A percentile compares a stretch with the other conserved stretches of the same genome.
phyloP scores from a whole-genome alignment of 2,329 filamentous ascomycete genomes.

The Orbilia brochopaga region DNA sequence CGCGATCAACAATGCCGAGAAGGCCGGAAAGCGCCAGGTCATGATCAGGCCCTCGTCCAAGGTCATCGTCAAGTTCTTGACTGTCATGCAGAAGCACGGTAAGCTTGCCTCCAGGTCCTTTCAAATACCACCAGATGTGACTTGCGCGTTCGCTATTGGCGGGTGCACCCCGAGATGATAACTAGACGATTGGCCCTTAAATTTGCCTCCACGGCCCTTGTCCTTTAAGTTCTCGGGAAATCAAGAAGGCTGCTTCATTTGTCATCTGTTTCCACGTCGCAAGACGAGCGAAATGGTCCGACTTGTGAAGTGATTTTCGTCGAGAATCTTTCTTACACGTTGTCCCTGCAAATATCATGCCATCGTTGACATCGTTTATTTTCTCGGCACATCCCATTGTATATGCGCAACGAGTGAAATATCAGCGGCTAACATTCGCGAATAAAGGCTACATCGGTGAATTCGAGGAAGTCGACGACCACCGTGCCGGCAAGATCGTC shows the following conservation, averaged over 20 bases:
- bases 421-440: slow-evolving; percentile 22
- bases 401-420: slow-evolving; percentile 37
- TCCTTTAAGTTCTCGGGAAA: slow-evolving; percentile 99
- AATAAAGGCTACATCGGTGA: slow-evolving; percentile 92
- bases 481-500: slow-evolving; percentile 99
- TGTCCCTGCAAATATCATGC: slow-evolving; percentile 64
- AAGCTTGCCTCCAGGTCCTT: slow-evolving; percentile 62
- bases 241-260: slow-evolving; percentile 62
- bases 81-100: slow-evolving; percentile 99
- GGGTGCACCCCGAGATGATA: slow-evolving; percentile 81
- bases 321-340: slow-evolving; percentile 81
- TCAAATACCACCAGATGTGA: slow-evolving; percentile 18
- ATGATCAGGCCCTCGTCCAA: slow-evolving; percentile 97
- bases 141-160: slow-evolving; percentile 25
- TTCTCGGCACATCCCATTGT: slow-evolving; percentile 81
- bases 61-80: slow-evolving; percentile 99
- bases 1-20: slow-evolving; percentile 99
- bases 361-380: slow-evolving; percentile 76
- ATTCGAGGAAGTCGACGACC: slow-evolving; percentile 99
- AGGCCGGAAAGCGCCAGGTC: slow-evolving; percentile 99
- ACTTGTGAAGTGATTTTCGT: slow-evolving; percentile 61
- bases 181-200: slow-evolving; percentile 94
- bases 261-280: slow-evolving; percentile 51
- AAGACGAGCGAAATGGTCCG: slow-evolving; percentile 58
- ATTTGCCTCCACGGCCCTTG: slow-evolving; percentile 78